Base-by-base conservation (phyloP, 1,139 yeast species). In the Hansenula lynferdii region DNA sequence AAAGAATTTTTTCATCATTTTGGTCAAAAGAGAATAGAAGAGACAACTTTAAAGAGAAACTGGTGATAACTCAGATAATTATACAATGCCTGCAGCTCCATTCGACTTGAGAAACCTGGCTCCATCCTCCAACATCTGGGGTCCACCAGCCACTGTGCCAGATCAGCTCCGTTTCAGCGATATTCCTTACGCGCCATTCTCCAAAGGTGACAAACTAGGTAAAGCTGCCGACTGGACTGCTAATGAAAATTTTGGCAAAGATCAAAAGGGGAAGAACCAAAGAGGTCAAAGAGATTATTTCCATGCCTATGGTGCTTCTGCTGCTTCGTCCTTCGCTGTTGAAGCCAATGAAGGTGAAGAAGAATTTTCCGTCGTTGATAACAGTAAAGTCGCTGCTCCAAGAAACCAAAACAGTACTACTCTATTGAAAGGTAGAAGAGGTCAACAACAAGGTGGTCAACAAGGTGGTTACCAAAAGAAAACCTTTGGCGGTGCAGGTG, bases 121-220 rank as follows among this genome's bases (percentile, higher is more conserved):
- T 8, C 45, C 49, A 36, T 42, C 56, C 7, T 38, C 53, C 16
- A 65, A 64, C 39, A 62, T 77, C 24, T 77, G 82, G 82, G 84
- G 84, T 30, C 84, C 84, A 21, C 69, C 79, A 14, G 40, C 65
- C 5, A 48, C 55, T 10, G 62, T 71, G 19, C 80, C 82, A 24
- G 57, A 56, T 28, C 54, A 64, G 22, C 58, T 76, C 36, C 59
- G 65, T 28, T 76, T 76, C 55, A 67, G 69, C 42, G 78, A 76
- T 40, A 75, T 77, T 37, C 85, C 85, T n/a, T 79, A 76, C 51
- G 83, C 83, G 11, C 85, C 85, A 12, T 78, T 70, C 55, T 74
- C 80, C 50, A 78, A 78, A 60, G 70, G 77, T 43, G 85, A 78
- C 55, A 77, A 75, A 57, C 65, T 78, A 23, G 85, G 85, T 40